Percentiles rank a stretch among this genome's conserved stretches.
Evolutionary conservation across 2,329 filamentous ascomycete species (phyloP).

Genomic region (Plenodomus tracheiphilus): DNA sequence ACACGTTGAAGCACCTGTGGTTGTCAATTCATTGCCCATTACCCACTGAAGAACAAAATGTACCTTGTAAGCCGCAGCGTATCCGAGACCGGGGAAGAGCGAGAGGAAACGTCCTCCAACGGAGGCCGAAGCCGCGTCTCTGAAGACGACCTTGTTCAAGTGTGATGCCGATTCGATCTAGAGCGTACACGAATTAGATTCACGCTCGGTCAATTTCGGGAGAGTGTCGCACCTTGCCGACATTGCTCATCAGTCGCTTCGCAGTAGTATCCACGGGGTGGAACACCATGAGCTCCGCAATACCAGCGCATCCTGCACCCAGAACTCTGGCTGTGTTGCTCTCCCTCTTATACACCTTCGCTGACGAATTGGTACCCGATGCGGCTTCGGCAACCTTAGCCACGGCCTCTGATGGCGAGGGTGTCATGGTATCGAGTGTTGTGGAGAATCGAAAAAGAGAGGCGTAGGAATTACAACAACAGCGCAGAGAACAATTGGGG

Average conservation of each 20-base stretch:
- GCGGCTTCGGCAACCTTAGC: slow-evolving; percentile 35
- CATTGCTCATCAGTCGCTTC: slow-evolving; percentile 99
- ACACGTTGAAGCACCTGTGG: slow-evolving; percentile 81
- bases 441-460: not conserved
- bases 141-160: slow-evolving; percentile 93
- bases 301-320: slow-evolving; percentile 90
- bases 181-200: not conserved
- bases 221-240: slow-evolving; percentile 63
- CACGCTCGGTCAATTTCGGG: slow-evolving; percentile 16
- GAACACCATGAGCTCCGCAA: slow-evolving; percentile 90
- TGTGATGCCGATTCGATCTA: slow-evolving; percentile 63
- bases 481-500: slow-evolving; percentile 15
- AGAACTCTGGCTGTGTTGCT: slow-evolving; percentile 85
- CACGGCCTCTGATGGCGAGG: slow-evolving; percentile 32
- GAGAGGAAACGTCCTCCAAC: slow-evolving; percentile 82
- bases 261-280: slow-evolving; percentile 85
- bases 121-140: slow-evolving; percentile 76
- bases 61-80: slow-evolving; percentile 96
- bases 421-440: slow-evolving; percentile 25
- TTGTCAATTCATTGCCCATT: slow-evolving; percentile 14
- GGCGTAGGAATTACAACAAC: slow-evolving; percentile 7
- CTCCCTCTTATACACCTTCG: slow-evolving; percentile 76
- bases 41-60: slow-evolving; percentile 7
- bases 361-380: slow-evolving; percentile 44
- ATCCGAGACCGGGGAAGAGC: slow-evolving; percentile 94